Conservation (phyloP, 2,329 filamentous ascomycete species). For the Colletotrichum phormii region DNA sequence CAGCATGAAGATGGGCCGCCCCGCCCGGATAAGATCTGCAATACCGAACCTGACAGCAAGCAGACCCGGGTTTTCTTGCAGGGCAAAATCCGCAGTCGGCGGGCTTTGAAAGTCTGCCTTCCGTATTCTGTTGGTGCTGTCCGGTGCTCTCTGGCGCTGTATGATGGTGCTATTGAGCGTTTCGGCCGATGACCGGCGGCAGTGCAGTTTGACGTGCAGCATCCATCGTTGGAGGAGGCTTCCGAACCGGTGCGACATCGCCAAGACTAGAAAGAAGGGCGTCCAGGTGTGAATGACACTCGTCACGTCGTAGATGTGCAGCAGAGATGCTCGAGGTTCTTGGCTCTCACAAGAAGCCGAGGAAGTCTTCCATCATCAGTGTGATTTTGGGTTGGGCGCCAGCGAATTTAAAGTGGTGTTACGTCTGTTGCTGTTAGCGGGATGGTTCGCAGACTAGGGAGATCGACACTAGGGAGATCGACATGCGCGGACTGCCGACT, state of each 20-base stretch:
- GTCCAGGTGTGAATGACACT: constrained; percentile 8
- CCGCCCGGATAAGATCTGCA: constrained; percentile 31
- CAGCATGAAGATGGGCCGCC: constrained; percentile 10
- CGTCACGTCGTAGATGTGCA: constrained; percentile 7
- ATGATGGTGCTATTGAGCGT: not conserved
- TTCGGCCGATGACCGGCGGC: constrained; percentile 3
- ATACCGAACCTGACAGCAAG: constrained; percentile 19
- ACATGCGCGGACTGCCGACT: not conserved
- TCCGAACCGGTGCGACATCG: constrained; percentile 7
- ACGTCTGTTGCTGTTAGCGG: not conserved
- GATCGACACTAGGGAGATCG: no score
- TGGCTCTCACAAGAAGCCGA: not conserved
- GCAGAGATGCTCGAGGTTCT: not conserved
- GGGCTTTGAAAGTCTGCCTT: not conserved
- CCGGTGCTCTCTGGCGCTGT: not conserved
- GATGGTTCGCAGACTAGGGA: not conserved
- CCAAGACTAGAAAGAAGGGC: constrained; percentile 17
- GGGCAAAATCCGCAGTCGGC: constrained; percentile 11
- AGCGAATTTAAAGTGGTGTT: not conserved
- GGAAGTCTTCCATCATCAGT: not conserved
- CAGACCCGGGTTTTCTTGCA: not conserved
- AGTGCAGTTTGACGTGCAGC: not conserved
- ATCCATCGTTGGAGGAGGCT: not conserved
- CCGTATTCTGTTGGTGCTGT: not conserved
- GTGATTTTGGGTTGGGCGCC: not conserved